Conservation (phyloP, 495 filamentous ascomycete species). For the Sphaerosporella brunnea region DNA sequence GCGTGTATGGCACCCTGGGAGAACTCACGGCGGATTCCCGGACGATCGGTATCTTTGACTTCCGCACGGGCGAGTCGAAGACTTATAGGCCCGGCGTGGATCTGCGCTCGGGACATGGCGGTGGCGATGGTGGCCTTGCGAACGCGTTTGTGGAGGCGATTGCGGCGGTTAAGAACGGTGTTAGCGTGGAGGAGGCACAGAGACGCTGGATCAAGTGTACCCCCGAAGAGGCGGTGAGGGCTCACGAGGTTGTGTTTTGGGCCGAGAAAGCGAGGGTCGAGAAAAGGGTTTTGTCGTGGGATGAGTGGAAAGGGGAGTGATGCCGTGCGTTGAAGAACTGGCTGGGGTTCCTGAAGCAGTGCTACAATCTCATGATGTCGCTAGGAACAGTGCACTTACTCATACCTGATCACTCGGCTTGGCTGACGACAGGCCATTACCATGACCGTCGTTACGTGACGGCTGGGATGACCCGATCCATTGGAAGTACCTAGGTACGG, state of each 20-base stretch:
- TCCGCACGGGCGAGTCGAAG: conserved; percentile 37
- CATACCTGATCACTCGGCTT: too few species aligned
- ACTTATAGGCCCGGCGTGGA: conserved; percentile 34
- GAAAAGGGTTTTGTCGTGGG: conserved; percentile 56
- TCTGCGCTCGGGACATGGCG: conserved; percentile 49
- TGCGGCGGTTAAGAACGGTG: conserved; percentile 49
- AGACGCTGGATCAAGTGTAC: conserved; percentile 56
- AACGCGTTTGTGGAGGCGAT: conserved; percentile 66
- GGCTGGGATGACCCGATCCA: too few species aligned
- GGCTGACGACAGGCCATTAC: too few species aligned
- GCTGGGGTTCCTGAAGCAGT: too few species aligned
- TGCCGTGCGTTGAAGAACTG: too few species aligned
- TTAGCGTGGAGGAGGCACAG: conserved; percentile 51
- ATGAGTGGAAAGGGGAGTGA: too few species aligned
- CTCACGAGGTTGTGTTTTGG: conserved; percentile 86
- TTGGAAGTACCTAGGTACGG: too few species aligned
- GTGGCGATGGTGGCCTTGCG: conserved; percentile 71
- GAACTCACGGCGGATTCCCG: conserved; percentile 66
- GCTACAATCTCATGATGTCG: too few species aligned
- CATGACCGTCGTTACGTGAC: too few species aligned
- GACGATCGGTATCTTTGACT: conserved; percentile 47
- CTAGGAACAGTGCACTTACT: too few species aligned
- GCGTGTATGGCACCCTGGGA: conserved; percentile 68
- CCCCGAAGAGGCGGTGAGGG: conserved; percentile 65
- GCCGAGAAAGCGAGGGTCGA: conserved; percentile 67